Conservation (phyloP, 2,329 filamentous ascomycete genomes). For the Cucurbitaria berberidis region DNA sequence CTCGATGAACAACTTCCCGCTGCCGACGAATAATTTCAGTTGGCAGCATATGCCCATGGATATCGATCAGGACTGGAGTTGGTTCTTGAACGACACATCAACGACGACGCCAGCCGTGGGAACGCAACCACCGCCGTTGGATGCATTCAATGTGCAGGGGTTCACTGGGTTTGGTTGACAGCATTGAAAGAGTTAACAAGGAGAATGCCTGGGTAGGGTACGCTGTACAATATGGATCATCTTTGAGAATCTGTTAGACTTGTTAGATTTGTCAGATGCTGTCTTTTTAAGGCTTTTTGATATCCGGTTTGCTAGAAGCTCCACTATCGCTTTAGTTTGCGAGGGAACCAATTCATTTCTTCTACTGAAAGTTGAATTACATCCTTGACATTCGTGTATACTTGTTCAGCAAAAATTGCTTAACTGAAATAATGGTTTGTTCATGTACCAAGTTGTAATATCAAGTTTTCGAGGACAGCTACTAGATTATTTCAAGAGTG, state of each 20-base stretch:
- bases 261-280: too few species aligned
- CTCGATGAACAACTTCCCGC: constrained; percentile 37
- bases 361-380: neutral
- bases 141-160: constrained; percentile 27
- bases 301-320: constrained; percentile 12
- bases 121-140: constrained; percentile 6
- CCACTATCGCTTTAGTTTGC: constrained; percentile 19
- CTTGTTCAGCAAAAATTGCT: too few species aligned
- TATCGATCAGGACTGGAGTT: constrained; percentile 51
- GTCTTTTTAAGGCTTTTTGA: constrained; percentile 4
- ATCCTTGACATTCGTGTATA: neutral
- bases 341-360: constrained; percentile 3
- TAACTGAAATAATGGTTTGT: too few species aligned
- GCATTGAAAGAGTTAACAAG: neutral
- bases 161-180: constrained; percentile 36
- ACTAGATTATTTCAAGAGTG: too few species aligned
- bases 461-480: too few species aligned
- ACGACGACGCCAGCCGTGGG: constrained; percentile 19
- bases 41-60: constrained; percentile 52
- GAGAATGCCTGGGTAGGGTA: neutral
- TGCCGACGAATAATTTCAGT: constrained; percentile 44
- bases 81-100: constrained; percentile 45
- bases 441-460: too few species aligned
- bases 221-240: constrained; percentile 2
- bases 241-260: constrained; percentile 1